These are phyloP conservation scores for Bassia scoparia DNA, from an alignment of 148 eudicot genomes.

Conservation along the genomic window DNA sequence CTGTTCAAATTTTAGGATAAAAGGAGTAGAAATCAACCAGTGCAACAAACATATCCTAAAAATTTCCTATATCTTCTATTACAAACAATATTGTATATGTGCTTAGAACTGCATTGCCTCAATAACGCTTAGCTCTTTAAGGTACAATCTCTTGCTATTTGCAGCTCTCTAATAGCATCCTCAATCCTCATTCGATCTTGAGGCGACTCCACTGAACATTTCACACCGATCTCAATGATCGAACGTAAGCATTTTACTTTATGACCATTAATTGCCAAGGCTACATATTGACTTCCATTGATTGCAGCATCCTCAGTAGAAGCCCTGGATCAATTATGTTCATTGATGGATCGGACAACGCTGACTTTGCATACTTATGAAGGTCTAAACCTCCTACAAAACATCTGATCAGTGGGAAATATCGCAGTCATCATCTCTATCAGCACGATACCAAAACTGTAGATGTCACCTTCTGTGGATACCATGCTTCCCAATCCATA, in stretches of 20 bases:
- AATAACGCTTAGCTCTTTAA: background rate
- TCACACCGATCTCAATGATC: slow-evolving; percentile 13
- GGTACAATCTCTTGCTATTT: slow-evolving; percentile 1
- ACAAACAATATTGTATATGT: background rate
- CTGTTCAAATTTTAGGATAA: too few species aligned
- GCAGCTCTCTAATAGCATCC: slow-evolving; percentile 16
- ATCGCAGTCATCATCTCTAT: slow-evolving; percentile 3
- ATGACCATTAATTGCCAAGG: background rate
- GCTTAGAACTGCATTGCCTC: background rate
- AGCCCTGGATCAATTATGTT: slow-evolving; percentile 15
- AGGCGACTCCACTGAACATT: slow-evolving; percentile 18
- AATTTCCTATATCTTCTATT: background rate
- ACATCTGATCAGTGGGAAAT: background rate
- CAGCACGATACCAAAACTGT: slow-evolving; percentile 6
- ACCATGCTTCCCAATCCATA: slow-evolving; percentile 3
- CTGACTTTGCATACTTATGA: slow-evolving; percentile 11
- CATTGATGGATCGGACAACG: slow-evolving; percentile 8
- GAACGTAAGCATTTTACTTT: slow-evolving; percentile 4
- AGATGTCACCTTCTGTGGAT: background rate
- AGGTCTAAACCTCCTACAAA: slow-evolving; percentile 2
- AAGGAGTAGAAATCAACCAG: background rate
- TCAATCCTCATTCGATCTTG: slow-evolving; percentile 20
- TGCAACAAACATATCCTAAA: background rate
- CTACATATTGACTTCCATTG: background rate
- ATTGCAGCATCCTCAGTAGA: background rate